phyloP scores from a whole-genome alignment of 345 rosid species.

The Raphanus sativus region DNA sequence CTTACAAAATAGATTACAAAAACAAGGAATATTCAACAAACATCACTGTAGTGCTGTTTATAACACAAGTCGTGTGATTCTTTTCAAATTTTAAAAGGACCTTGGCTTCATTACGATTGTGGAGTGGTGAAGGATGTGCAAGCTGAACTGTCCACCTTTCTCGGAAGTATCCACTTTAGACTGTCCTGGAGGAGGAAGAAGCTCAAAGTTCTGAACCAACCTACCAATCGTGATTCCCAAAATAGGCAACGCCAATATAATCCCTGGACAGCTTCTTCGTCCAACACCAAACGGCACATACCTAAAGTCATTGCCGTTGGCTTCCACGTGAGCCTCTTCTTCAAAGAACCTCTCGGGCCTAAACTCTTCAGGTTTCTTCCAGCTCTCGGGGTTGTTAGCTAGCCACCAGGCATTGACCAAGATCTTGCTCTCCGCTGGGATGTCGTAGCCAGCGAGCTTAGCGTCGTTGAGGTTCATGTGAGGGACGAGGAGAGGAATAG shows the following conservation, averaged over 20 bases:
- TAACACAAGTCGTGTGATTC: slow-evolving; percentile 9
- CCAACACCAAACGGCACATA: slow-evolving; percentile 98
- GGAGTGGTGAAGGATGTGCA: slow-evolving; percentile 90
- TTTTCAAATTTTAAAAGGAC: slow-evolving; percentile 26
- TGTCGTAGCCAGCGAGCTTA: slow-evolving; percentile 75
- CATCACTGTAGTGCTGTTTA: slow-evolving; percentile 5
- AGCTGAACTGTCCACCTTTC: slow-evolving; percentile 97
- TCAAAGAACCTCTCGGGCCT: slow-evolving; percentile 95
- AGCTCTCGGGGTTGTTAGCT: slow-evolving; percentile 80
- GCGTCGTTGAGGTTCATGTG: slow-evolving; percentile 99
- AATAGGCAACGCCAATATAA: slow-evolving; percentile 90
- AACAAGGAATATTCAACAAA: slow-evolving; percentile 30
- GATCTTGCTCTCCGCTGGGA: slow-evolving; percentile 97
- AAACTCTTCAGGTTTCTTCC: slow-evolving; percentile 92
- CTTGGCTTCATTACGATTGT: slow-evolving; percentile 91
- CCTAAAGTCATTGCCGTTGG: slow-evolving; percentile 88
- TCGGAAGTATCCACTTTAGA: slow-evolving; percentile 73
- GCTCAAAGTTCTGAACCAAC: slow-evolving; percentile 94
- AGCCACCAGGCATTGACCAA: slow-evolving; percentile 97
- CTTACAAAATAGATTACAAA: slow-evolving; percentile 21
- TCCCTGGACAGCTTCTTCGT: slow-evolving; percentile 97
- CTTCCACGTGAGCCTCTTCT: slow-evolving; percentile 92
- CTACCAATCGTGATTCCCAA: slow-evolving; percentile 86
- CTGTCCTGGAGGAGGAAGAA: slow-evolving; percentile 88
- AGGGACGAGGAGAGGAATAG: slow-evolving; percentile 94